Percentiles rank a stretch among this genome's conserved stretches.
These are phyloP conservation scores for Neurospora sp. DNA, from an alignment of 495 filamentous ascomycete genomes.

Conservation along the genomic window DNA sequence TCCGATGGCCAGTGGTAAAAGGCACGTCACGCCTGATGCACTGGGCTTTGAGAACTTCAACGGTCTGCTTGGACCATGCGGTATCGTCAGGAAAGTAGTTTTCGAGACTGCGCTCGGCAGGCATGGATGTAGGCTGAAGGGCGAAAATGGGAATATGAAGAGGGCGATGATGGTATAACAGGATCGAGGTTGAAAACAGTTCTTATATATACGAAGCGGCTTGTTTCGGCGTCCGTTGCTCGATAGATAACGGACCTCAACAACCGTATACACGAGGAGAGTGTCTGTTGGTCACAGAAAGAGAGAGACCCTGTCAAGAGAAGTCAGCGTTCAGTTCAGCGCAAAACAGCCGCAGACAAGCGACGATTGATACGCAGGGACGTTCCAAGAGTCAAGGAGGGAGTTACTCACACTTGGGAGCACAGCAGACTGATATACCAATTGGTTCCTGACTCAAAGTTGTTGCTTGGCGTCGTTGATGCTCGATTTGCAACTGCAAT, in stretches of 20 bases:
- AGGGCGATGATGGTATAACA: neutral
- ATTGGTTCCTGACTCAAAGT: neutral
- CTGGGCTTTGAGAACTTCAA: neutral
- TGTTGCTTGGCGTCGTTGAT: neutral
- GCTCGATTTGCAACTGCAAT: neutral
- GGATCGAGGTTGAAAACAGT: no score
- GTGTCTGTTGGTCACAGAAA: neutral
- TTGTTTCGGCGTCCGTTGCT: no score
- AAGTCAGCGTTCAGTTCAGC: neutral
- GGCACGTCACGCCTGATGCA: neutral
- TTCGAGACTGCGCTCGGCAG: neutral
- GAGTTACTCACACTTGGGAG: neutral
- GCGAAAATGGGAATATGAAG: no score
- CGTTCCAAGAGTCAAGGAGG: neutral
- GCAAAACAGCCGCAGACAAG: accelerated
- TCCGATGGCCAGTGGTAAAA: neutral
- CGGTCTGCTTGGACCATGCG: neutral
- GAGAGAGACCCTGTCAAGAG: neutral
- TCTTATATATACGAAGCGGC: no score
- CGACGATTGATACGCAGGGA: neutral
- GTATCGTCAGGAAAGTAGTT: neutral
- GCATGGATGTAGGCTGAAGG: neutral
- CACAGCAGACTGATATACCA: accelerated
- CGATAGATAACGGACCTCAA: neutral
- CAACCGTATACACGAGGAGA: neutral